These are phyloP conservation scores for Dioscorea dumetorum DNA, from an alignment of 106 monocot species.

Conservation along the genomic window DNA sequence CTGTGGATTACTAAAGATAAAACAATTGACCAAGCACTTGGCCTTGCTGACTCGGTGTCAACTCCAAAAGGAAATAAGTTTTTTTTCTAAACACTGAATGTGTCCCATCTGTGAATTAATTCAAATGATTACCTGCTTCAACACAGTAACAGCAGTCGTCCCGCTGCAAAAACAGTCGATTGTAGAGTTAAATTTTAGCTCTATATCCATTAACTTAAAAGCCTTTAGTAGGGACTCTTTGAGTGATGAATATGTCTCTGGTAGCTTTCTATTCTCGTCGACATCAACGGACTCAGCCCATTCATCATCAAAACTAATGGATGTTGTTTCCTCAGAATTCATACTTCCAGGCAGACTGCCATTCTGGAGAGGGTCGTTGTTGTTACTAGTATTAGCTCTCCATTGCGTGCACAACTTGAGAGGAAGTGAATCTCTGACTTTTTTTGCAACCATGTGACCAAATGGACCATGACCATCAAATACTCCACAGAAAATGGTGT, in stretches of 20 bases:
- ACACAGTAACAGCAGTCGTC: constrained; percentile 67
- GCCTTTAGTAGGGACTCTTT: constrained; percentile 73
- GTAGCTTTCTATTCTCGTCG: constrained; percentile 52
- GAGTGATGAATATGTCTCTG: constrained; percentile 53
- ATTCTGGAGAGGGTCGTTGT: constrained; percentile 19
- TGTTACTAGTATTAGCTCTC: constrained; percentile 18
- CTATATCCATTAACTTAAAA: constrained; percentile 92
- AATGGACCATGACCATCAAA: constrained; percentile 95
- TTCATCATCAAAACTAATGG: constrained; percentile 41
- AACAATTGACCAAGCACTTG: constrained; percentile 8
- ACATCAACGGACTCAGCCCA: constrained; percentile 23
- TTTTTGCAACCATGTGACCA: constrained; percentile 83
- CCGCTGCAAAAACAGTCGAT: constrained; percentile 98
- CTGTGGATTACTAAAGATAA: constrained; percentile 14
- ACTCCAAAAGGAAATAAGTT: no score
- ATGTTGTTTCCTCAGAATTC: constrained; percentile 52
- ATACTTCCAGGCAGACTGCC: constrained; percentile 24
- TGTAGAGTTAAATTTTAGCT: constrained; percentile 56
- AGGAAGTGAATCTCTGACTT: constrained; percentile 92
- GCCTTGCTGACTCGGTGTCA: not conserved
- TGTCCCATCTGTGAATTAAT: no score
- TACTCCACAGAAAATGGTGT: constrained; percentile 85
- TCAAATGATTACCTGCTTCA: constrained; percentile 62
- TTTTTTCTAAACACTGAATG: no score
- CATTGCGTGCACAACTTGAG: constrained; percentile 58